Conservation (phyloP, 768 basidiomycete species). For the Mycena rosella region DNA sequence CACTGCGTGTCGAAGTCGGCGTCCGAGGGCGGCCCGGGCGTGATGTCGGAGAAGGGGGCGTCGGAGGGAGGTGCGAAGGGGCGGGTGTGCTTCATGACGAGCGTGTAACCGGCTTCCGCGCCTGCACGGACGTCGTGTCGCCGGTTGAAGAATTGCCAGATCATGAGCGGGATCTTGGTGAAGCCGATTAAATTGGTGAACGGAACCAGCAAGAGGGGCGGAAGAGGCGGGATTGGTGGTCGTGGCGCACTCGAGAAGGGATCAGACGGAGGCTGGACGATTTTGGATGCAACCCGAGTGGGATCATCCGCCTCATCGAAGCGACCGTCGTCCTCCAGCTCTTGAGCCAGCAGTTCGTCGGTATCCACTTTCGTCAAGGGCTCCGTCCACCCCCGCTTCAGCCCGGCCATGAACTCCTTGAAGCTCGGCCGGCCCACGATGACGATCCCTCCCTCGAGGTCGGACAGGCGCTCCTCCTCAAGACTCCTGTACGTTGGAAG, state of each 20-base stretch:
- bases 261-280: conserved; percentile 4
- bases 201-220: conserved; percentile 83
- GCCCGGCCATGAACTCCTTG: conserved; percentile 95
- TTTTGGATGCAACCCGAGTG: conserved; percentile 13
- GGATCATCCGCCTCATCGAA: conserved; percentile 69
- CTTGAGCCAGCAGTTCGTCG: conserved; percentile 77
- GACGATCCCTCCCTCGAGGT: conserved; percentile 86
- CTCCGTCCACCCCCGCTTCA: conserved; percentile 88
- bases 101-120: conserved; percentile 82
- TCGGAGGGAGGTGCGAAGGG: conserved; percentile 61
- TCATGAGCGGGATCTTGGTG: conserved; percentile 88
- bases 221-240: conserved; percentile 62
- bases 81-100: conserved; percentile 74
- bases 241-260: neutral
- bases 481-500: conserved; percentile 68
- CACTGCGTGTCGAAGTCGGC: conserved; percentile 78
- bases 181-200: conserved; percentile 86
- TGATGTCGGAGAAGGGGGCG: conserved; percentile 41
- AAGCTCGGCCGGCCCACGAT: conserved; percentile 90
- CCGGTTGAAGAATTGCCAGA: conserved; percentile 94
- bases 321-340: conserved; percentile 76
- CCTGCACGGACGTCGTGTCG: conserved; percentile 84
- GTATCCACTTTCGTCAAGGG: conserved; percentile 74
- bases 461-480: conserved; percentile 65
- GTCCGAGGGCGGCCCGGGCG: conserved; percentile 55